Base-by-base conservation (phyloP, 78 protist genomes). In the Dictyostelium brefeldianum region DNA sequence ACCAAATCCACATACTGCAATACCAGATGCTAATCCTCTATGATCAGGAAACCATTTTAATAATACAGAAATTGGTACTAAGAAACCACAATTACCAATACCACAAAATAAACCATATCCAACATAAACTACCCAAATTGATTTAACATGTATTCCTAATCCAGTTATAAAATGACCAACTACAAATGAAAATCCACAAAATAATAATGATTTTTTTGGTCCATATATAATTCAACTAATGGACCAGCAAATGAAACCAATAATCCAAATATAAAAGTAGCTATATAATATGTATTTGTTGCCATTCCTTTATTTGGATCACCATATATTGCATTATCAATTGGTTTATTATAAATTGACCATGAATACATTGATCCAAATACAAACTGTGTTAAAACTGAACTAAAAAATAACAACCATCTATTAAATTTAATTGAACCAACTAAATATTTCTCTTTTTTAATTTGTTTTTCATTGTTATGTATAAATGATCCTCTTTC, bases 1-100 rank as follows among this genome's bases (percentile, higher is more conserved):
- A 56, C 97, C 95, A 87, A 96, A 80, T 46, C 97, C 97, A 53
- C 77, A 57, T 15, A 96, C 96, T 18, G 97, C 91, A 46, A 96
- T 31, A 46, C 97, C 97, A 17, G 95, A 25, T 15, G 83, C 89
- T 12, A 96, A 25, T 8, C 97, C 97, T 57, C 64, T 46, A 29
- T 73, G n/a, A 69, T 78, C 89, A 14, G 96, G 94, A 46, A 96
- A 96, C 97, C 97, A 96, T 79, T 96, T 96, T 31, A 81, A 78
- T 31, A 96, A 62, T 25, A 96, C 20, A 2, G 96, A 87, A 20
- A 96, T 94, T 57, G 97, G 97, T 56, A 89, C 46, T 20, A 96
- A 15, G 48, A 95, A 96, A 5, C 83, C 50, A 15, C 95, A 94
- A 5, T 94, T 22, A 12, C 96, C 96, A n/a, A 90, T 41, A 5